phyloP scores from a whole-genome alignment of 345 rosid genomes.

The Melastoma malabathricum region DNA sequence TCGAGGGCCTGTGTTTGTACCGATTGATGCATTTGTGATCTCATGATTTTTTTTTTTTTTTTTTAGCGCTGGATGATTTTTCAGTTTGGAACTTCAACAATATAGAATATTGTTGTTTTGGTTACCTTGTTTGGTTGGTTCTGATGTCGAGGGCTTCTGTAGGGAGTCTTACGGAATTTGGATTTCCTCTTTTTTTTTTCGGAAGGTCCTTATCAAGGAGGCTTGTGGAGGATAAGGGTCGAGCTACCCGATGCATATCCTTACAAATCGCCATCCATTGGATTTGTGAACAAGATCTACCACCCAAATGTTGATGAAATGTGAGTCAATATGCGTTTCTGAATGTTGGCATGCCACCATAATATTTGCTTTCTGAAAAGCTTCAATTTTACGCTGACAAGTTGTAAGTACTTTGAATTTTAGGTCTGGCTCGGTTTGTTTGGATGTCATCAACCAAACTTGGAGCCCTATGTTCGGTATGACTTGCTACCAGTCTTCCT shows the following conservation, averaged over 20 bases:
- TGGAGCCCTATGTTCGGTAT: constrained; percentile 99
- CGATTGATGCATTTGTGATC: too few relatives aligned
- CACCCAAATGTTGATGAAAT: constrained; percentile 98
- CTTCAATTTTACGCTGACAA: neutral
- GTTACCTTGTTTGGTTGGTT: too few relatives aligned
- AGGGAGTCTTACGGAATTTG: too few relatives aligned
- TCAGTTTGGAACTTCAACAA: neutral
- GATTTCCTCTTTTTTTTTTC: neutral
- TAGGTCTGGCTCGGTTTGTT: constrained; percentile 96
- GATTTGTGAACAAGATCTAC: constrained; percentile 85
- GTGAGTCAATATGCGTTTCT: constrained; percentile 34
- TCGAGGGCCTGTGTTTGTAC: neutral
- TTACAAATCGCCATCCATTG: constrained; percentile 92
- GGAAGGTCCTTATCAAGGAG: constrained; percentile 84
- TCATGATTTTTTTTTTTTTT: too few relatives aligned
- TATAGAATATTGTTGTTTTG: too few relatives aligned
- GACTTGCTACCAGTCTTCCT: neutral
- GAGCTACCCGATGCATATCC: constrained; percentile 99
- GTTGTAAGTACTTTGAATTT: constrained; percentile 10
- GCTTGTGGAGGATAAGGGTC: constrained; percentile 93
- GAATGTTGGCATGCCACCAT: neutral
- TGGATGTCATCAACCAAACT: constrained; percentile 92
- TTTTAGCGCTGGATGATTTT: neutral
- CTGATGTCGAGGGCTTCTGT: too few relatives aligned
- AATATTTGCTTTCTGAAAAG: too few relatives aligned